Conservation (phyloP, 1,284 basidiomycete genomes). For the Wolfiporia cocos region DNA sequence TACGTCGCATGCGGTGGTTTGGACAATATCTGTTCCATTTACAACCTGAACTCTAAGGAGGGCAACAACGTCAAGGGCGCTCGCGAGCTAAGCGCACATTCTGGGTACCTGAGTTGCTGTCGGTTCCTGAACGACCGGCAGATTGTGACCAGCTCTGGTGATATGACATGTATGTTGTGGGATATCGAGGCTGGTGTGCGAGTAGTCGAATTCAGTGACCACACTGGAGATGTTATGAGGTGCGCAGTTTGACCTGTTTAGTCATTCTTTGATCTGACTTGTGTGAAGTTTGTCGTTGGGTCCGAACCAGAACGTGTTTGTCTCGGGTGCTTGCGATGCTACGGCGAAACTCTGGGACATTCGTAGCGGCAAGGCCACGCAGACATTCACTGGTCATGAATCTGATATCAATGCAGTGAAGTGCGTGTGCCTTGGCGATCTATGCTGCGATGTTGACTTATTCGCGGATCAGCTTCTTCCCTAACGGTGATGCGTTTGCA, state of each 20-base stretch:
- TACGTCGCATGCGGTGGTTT: slow-evolving; percentile 98
- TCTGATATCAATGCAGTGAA: slow-evolving; percentile 99
- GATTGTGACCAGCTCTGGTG: slow-evolving; percentile 95
- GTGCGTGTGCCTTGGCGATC: slow-evolving; percentile 44
- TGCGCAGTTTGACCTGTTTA: slow-evolving; percentile 30
- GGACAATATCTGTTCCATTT: slow-evolving; percentile 99
- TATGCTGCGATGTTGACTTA: slow-evolving; percentile 1
- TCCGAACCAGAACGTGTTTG: slow-evolving; percentile 93
- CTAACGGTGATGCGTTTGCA: slow-evolving; percentile 97
- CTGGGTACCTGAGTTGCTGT: slow-evolving; percentile 96
- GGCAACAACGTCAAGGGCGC: slow-evolving; percentile 71
- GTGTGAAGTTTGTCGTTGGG: slow-evolving; percentile 81
- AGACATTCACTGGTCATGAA: slow-evolving; percentile 98
- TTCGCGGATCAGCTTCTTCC: slow-evolving; percentile 79
- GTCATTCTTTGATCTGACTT: slow-evolving; percentile 8
- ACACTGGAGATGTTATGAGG: slow-evolving; percentile 99
- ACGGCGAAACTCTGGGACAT: slow-evolving; percentile 99
- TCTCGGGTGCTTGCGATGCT: slow-evolving; percentile 97
- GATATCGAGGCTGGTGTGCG: slow-evolving; percentile 96
- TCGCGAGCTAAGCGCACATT: slow-evolving; percentile 93
- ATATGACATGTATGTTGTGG: slow-evolving; percentile 99
- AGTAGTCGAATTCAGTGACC: slow-evolving; percentile 96
- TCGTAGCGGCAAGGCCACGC: slow-evolving; percentile 91
- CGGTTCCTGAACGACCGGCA: slow-evolving; percentile 98
- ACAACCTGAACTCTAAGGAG: slow-evolving; percentile 80